Evolutionary conservation across 2,329 filamentous ascomycete genomes (phyloP), one percentile per base, ranked within the genome.

Genomic region (Ophiostoma pallidulum): DNA sequence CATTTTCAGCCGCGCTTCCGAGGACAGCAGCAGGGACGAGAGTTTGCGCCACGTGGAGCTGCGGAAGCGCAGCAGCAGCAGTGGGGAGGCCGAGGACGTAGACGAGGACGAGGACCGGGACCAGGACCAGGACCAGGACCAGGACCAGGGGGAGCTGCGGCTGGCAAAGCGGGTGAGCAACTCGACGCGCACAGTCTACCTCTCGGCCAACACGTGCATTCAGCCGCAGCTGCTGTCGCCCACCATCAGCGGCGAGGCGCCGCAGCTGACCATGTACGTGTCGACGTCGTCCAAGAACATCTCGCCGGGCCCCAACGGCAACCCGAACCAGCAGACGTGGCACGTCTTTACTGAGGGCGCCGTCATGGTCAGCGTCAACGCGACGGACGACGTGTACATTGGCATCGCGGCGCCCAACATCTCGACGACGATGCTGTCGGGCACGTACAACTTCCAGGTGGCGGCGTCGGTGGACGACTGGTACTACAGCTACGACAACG

Each of bases 121-220:
- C 16, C 56, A 57, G 2, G 20, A 19, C n/a, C 51, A 53, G 4
- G 54, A 58, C 5, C 53, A 47, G 28, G 54, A 53, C 22, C 41
- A 44, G 9, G 45, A 37, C 9, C 28, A 12, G 0, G 8, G 37
- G 33, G 16, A 35, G 13, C 32, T 7, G 4, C 18, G 10, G 4
- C 31, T 51, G 35, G 32, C 31, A 8, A 53, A 47, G 41, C 55
- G 58, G 49, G 53, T 59, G 44, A 53, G 19, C 32, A 19, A n/a
- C n/a, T 8, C 64, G 20, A 63, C 64, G 14, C 70, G 65, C 36
- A 77, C 66, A 2, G 70, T 97, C 3, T 96, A 84, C 63, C 74
- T 98, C 46, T 89, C 89, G 2, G 80, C 89, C 37, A 97, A 89
- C 55, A 90, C 86, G 1, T 98, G 92, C 64, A 65, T 78, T 22